Percentiles rank a stretch among this genome's conserved stretches.
Evolutionary conservation across 257 asterid species (phyloP).

Genomic region (Solanum bulbocastanum): DNA sequence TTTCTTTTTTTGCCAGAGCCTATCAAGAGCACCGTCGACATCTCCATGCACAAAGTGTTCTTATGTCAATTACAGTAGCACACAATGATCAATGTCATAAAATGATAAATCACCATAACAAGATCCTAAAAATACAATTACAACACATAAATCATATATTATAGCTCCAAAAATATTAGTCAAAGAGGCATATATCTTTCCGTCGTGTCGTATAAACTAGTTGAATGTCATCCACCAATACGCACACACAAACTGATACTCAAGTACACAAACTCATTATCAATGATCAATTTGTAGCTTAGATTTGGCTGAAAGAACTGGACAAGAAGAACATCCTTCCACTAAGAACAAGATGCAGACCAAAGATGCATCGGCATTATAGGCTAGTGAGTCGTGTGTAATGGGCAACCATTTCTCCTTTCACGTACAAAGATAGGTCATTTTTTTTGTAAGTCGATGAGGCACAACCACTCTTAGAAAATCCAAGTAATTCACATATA

Average conservation of each 20-base stretch:
- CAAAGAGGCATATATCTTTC: neutral
- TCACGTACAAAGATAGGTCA: neutral
- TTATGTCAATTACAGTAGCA: neutral
- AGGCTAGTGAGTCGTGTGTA: neutral
- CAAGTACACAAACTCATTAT: neutral
- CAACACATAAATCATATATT: neutral
- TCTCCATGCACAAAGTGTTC: conserved; percentile 7
- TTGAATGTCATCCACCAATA: neutral
- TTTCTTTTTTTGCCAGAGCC: conserved; percentile 16
- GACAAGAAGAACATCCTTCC: neutral
- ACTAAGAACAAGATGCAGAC: neutral
- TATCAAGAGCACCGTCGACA: conserved; percentile 14
- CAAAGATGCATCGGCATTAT: neutral
- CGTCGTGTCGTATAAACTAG: neutral
- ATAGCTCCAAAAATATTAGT: neutral
- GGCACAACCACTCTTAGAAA: neutral
- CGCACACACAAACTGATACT: too few species aligned
- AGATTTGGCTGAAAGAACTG: neutral
- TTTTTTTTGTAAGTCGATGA: neutral
- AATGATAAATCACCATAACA: neutral
- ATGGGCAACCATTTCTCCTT: neutral
- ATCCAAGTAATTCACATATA: neutral
- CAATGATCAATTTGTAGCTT: neutral
- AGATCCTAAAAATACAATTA: neutral
- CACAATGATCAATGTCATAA: neutral